Evolutionary conservation across 75 land plant genomes (phyloP), one percentile per base, ranked within the genome.

Genomic region (Cupressus sempervirens): DNA sequence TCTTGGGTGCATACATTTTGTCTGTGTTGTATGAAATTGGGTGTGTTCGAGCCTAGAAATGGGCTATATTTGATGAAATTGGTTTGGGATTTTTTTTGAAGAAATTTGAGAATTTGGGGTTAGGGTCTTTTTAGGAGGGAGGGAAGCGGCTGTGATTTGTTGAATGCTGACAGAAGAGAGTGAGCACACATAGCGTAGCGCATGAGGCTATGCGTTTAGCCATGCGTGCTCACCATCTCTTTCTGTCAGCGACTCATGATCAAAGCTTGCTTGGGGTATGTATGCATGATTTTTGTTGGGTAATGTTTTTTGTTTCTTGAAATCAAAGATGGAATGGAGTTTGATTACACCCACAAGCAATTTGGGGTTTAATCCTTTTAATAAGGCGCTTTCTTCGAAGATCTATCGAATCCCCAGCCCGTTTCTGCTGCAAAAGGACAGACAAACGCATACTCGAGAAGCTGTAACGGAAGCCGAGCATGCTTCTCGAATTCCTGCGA

Each of bases 221-320:
- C 74, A 70, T 70, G 74, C 74, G 74, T 70, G 74, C 74, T 70
- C 74, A 70, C 74, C 35, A 70, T 70, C 74, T 70, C 74, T 56
- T 56, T 70, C 74, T 70, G 74, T 70, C 74, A 70, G 74, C 74
- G 35, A 70, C 8, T 70, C 35, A 9, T 29, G 26, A 70, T 70
- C 74, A 70, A 70, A 32, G 32, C 11, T 70, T 70, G 74, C 74
- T 70, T 30, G 30, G 2, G 74, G 35, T 30, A 30, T 7, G 34
- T 2, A 10, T 7, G 34, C 0, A 10, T 65, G 29, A 6, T 18
- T 1, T 1, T 50, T 29, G 30, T 30, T 9, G 26, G 30, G n/a
- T 29, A 4, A 20, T 70, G 26, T 2, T 30, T 11, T 70, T 30
- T 50, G 52, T 70, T 70, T 9, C 30, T 29, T 30, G 34, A 23